Conservation (phyloP, 495 filamentous ascomycete species). For the Darksidea phi region DNA sequence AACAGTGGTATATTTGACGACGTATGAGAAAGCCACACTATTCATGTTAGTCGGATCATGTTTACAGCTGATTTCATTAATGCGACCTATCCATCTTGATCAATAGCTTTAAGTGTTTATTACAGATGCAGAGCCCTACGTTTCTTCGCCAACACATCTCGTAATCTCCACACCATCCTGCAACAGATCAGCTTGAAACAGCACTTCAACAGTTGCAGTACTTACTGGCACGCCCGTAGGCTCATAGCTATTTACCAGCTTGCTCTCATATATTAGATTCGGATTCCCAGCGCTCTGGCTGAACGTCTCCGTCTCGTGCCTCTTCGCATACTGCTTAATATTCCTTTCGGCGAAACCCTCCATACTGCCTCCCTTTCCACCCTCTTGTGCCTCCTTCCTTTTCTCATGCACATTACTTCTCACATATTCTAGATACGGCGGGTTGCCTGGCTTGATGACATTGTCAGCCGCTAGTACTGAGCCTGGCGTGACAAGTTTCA, state of each 20-base stretch:
- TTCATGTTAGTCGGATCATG: no score
- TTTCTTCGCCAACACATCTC: constrained; percentile 51
- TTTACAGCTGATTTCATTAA: no score
- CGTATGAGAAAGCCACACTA: no score
- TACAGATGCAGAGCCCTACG: background rate
- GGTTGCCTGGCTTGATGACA: constrained; percentile 70
- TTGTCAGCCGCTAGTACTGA: constrained; percentile 72
- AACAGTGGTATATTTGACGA: no score
- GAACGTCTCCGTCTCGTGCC: constrained; percentile 47
- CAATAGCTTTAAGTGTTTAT: no score
- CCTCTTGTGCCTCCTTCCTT: constrained; percentile 26
- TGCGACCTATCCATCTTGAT: no score
- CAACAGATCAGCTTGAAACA: constrained; percentile 19
- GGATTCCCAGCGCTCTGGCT: constrained; percentile 61
- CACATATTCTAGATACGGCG: constrained; percentile 69
- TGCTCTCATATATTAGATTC: constrained; percentile 66
- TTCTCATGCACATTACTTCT: constrained; percentile 55
- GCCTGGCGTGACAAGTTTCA: constrained; percentile 59
- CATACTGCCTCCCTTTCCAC: constrained; percentile 26
- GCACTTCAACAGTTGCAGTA: background rate
- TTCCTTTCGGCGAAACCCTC: constrained; percentile 36
- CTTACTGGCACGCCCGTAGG: constrained; percentile 61
- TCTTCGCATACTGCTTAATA: constrained; percentile 45
- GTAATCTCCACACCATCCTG: constrained; percentile 75
- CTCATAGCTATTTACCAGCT: constrained; percentile 63